Evolutionary conservation across 441 rosid species (phyloP), one percentile per base, ranked within the genome.

Genomic region (Hura crepitans): DNA sequence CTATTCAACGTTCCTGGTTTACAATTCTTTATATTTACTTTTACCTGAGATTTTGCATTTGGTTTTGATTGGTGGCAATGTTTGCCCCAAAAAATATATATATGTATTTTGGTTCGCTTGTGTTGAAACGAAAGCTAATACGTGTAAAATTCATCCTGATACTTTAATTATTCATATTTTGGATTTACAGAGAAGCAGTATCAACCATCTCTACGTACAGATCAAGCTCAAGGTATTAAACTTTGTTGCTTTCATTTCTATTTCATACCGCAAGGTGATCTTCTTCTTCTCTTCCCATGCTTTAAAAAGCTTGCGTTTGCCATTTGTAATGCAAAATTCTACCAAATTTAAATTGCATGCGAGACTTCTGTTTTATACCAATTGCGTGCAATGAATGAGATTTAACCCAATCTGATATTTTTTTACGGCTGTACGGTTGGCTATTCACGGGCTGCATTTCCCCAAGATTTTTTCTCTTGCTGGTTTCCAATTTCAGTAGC

Each of bases 181-280:
- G 59, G 49, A 42, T 72, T 37, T 72, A 10, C 78, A 83, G 91
- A 83, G 80, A 81, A 85, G 78, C 89, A 85, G 82, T 80, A 70
- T 69, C 86, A 79, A 54, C 80, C 74, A 53, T 56, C 73, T 74
- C 65, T 63, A 51, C 77, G 28, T 65, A 79, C 80, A 35, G 74
- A 74, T 69, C 81, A 74, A 73, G 72, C 77, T 75, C 85, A 75
- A 83, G 91, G 91, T 85, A 56, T 30, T 12, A 2, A 4, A 11
- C 23, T 51, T 31, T 39, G 46, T 20, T 27, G 46, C 28, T n/a
- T 56, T 23, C 4, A 18, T 11, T 39, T 23, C 51, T 25, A 2
- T 66, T 22, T 22, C 23, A 14, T 51, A 37, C 20, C 13, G 2
- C 6, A 35, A 9, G 39, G 39, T 10, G 39, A 37, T 43, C 13